Base-by-base conservation (phyloP, 768 basidiomycete genomes). In the Lepiota venenata region DNA sequence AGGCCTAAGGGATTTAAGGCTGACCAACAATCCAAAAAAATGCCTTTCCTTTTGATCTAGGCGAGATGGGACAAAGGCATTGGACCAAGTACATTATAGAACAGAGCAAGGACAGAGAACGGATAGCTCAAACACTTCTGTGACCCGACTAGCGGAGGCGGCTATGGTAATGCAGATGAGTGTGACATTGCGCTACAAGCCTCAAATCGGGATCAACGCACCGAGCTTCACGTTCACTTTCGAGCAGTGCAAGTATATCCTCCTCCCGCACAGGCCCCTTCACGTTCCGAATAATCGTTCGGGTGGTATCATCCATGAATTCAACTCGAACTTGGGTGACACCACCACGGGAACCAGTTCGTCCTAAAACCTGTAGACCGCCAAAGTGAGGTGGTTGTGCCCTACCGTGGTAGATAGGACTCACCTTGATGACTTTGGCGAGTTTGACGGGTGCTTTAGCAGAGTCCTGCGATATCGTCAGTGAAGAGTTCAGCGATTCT, bases 151-250 rank as follows among this genome's bases (percentile, higher is more conserved):
- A 75, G 63, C 74, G 74, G 51, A 75, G 69, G 58, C 73, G 74
- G 50, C 75, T 74, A 38, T 25, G 5, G 46, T 32, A 3, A 9
- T 29, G 10, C 43, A 18, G 8, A 27, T 39, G 29, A 44, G 53
- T 20, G 51, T 38, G n/a, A 50, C 32, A 18, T n/a, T 22, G 52
- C 18, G 4, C 35, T 7, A 8, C n/a, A 20, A 12, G 35, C 15
- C 20, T 42, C 41, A n/a, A n/a, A 38, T 12, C 21, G 10, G 22
- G 4, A 32, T 16, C 1, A 37, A 84, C 93, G 65, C 67, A 97
- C 97, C 97, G 92, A 65, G 97, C 97, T 80, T 99, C 97, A 75
- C 97, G 92, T 77, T 99, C 97, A 71, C 89, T 90, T 81, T 99
- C 97, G 68, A 98, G 79, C 61, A 99, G 79, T 62, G 95, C 93